Evolutionary conservation across 306 rosid species (phyloP).

Genomic region (Notholithocarpus densiflorus): DNA sequence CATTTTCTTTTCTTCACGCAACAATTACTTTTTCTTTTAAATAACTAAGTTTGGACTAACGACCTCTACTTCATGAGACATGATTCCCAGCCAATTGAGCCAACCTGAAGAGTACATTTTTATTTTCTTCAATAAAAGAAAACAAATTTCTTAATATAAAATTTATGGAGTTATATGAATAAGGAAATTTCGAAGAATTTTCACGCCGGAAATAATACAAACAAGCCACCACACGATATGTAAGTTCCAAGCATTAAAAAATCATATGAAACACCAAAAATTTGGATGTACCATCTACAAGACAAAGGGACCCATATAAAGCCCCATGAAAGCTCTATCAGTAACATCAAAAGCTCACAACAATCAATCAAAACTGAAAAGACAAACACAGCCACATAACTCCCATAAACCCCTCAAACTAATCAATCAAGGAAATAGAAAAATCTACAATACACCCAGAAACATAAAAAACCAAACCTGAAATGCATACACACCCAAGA

Average conservation of each 20-base stretch:
- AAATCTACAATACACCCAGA: conserved; percentile 7
- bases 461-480: conserved; percentile 13
- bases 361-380: conserved; percentile 22
- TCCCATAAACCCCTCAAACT: not conserved
- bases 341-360: conserved; percentile 34
- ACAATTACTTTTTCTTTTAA: not conserved
- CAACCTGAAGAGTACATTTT: too few species aligned
- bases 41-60: too few species aligned
- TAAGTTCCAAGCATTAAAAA: conserved; percentile 21
- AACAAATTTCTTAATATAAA: not conserved
- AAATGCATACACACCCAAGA: conserved; percentile 1
- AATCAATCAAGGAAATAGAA: conserved; percentile 14
- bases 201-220: conserved; percentile 15
- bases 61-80: too few species aligned
- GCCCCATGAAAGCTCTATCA: conserved; percentile 31
- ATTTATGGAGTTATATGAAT: conserved; percentile 6
- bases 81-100: too few species aligned
- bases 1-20: conserved; percentile 20
- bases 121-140: not conserved
- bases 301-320: conserved; percentile 39
- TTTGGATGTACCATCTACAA: conserved; percentile 17
- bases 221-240: conserved; percentile 20
- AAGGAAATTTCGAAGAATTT: conserved; percentile 26
- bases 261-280: conserved; percentile 10
- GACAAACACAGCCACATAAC: conserved; percentile 15